These are phyloP conservation scores for Ophiostoma ulmi DNA, from an alignment of 2,329 filamentous ascomycete species.

Conservation along the genomic window DNA sequence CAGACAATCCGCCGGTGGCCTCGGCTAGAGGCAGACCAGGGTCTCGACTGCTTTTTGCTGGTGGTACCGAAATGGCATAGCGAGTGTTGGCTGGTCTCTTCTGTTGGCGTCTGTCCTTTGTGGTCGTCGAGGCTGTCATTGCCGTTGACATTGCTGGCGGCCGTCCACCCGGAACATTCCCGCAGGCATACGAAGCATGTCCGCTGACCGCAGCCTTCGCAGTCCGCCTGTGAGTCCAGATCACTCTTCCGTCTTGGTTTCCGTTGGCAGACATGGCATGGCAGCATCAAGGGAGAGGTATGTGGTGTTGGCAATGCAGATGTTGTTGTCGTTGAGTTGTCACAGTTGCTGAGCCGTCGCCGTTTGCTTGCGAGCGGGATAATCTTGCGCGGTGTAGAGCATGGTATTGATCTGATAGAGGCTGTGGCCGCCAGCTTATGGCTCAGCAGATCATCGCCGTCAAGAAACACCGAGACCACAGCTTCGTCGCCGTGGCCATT, in stretches of 20 bases:
- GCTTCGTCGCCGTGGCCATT: not conserved
- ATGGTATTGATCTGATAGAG: not conserved
- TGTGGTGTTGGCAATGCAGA: not conserved
- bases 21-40: slow-evolving; percentile 36
- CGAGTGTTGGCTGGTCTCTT: not conserved
- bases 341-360: slow-evolving; percentile 13
- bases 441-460: slow-evolving; percentile 10
- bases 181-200: slow-evolving; percentile 67
- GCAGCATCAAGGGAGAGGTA: slow-evolving; percentile 26
- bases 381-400: slow-evolving; percentile 16
- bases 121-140: slow-evolving; percentile 6
- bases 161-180: slow-evolving; percentile 50
- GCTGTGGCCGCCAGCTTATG: not conserved
- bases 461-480: not conserved
- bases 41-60: slow-evolving; percentile 14
- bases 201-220: slow-evolving; percentile 55
- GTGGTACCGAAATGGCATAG: not conserved
- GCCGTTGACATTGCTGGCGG: slow-evolving; percentile 27
- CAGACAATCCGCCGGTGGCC: slow-evolving; percentile 55
- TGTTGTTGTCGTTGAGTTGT: not conserved
- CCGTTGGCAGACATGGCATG: slow-evolving; percentile 64
- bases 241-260: slow-evolving; percentile 61
- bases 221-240: slow-evolving; percentile 61
- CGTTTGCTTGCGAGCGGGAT: slow-evolving; percentile 20
- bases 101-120: not conserved